Conservation (phyloP, 208 protist genomes). For the Leishmania guyanensis region DNA sequence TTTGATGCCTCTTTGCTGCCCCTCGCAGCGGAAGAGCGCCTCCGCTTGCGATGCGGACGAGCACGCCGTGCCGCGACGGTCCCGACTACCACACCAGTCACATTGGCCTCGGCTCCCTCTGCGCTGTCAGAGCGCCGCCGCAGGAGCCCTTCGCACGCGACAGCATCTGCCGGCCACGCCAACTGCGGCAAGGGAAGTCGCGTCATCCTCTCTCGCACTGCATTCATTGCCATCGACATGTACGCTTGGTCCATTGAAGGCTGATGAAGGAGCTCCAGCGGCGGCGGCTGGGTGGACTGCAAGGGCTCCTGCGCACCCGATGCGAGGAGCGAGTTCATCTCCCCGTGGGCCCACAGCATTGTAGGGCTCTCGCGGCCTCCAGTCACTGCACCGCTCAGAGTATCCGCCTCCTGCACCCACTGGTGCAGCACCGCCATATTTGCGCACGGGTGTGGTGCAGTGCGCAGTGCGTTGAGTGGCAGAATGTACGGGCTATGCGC, state of each 20-base stretch:
- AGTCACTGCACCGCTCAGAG: constrained; percentile 4
- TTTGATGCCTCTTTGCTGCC: neutral
- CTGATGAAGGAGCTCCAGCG: constrained; percentile 37
- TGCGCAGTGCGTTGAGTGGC: constrained; percentile 10
- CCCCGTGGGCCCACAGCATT: constrained; percentile 14
- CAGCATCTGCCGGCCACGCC: constrained; percentile 21
- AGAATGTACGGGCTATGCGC: constrained; percentile 30
- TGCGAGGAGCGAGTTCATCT: constrained; percentile 16
- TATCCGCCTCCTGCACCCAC: constrained; percentile 28
- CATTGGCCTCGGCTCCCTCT: neutral
- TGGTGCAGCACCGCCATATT: constrained; percentile 48
- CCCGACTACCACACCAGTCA: neutral
- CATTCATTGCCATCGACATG: constrained; percentile 17
- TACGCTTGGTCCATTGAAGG: constrained; percentile 37
- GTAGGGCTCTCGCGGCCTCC: constrained; percentile 12
- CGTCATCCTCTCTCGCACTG: constrained; percentile 19
- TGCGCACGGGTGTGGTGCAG: constrained; percentile 34
- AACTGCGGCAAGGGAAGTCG: constrained; percentile 21
- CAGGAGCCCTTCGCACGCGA: constrained; percentile 12
- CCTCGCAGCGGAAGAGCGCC: constrained; percentile 17
- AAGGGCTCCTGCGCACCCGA: neutral
- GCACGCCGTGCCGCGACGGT: neutral
- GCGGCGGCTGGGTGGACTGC: constrained; percentile 2
- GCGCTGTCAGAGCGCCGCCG: neutral
- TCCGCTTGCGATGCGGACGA: constrained; percentile 6